A percentile compares a stretch with the other conserved stretches of the same genome.
These are phyloP conservation scores for Saccharomyces uvarum DNA, from an alignment of 1,139 yeast species.

Conservation along the genomic window DNA sequence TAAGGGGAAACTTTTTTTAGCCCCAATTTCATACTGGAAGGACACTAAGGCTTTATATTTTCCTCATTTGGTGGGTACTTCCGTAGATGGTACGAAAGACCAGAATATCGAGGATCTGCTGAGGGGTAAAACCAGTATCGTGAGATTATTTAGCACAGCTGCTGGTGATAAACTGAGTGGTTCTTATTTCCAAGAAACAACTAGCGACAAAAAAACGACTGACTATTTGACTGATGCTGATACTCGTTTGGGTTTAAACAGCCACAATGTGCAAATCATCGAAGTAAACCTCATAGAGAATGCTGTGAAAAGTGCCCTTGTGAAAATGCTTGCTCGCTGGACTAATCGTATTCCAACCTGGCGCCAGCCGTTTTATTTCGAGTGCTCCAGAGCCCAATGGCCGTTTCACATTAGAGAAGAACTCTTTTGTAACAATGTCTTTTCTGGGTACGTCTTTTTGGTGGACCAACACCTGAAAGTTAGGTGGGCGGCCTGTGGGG, in stretches of 20 bases:
- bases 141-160: constrained; percentile 38
- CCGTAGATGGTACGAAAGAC: constrained; percentile 39
- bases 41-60: constrained; percentile 70
- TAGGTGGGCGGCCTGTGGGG: constrained; percentile 91
- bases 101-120: constrained; percentile 35
- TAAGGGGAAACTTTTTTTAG: constrained; percentile 73
- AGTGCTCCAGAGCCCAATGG: constrained; percentile 55
- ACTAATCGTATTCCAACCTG: constrained; percentile 15
- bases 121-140: constrained; percentile 29
- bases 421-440: constrained; percentile 62
- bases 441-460: constrained; percentile 76
- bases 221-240: constrained; percentile 15
- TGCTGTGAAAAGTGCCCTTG: constrained; percentile 51
- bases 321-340: constrained; percentile 24
- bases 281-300: constrained; percentile 72
- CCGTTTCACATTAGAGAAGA: constrained; percentile 52
- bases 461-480: constrained; percentile 67
- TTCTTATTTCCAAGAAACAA: constrained; percentile 45
- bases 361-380: constrained; percentile 46
- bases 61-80: constrained; percentile 69
- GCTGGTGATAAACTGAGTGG: constrained; percentile 66
- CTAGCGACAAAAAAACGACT: constrained; percentile 21
- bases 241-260: neutral
- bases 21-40: constrained; percentile 72
- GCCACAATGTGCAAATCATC: constrained; percentile 47